Evolutionary conservation across 176 grass and related monocot species (phyloP).

Genomic region (Themeda triandra): DNA sequence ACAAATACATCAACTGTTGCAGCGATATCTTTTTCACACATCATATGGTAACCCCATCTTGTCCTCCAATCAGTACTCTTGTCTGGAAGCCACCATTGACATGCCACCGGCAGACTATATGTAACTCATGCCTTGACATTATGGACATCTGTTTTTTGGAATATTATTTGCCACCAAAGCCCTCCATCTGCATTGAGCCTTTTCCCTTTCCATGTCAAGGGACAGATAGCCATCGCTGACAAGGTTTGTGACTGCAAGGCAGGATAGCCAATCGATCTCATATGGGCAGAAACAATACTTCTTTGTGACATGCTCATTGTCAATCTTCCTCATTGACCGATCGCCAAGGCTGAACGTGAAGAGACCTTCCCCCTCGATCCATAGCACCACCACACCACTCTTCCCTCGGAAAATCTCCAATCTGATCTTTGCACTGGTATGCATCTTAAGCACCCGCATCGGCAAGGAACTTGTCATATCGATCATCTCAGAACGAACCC

Average conservation of each 20-base stretch:
- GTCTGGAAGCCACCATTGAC: not conserved
- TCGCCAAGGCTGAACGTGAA: slow-evolving; percentile 25
- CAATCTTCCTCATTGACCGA: slow-evolving; percentile 13
- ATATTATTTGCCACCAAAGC: not conserved
- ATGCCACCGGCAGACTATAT: not conserved
- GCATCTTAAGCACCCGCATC: not conserved
- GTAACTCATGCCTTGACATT: not conserved
- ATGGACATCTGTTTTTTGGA: not conserved
- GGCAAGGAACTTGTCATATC: slow-evolving; percentile 24
- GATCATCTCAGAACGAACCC: slow-evolving; percentile 19
- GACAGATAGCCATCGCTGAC: not conserved
- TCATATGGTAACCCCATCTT: not conserved
- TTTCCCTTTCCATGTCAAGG: not conserved
- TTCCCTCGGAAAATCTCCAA: slow-evolving; percentile 26
- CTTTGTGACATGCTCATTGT: slow-evolving; percentile 16
- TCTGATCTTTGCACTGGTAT: not conserved
- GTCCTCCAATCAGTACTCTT: not conserved
- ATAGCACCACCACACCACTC: slow-evolving; percentile 22
- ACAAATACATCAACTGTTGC: not conserved
- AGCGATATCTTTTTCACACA: not conserved
- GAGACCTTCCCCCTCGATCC: slow-evolving; percentile 13
- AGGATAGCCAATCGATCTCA: slow-evolving; percentile 40
- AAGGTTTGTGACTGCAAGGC: slow-evolving; percentile 15
- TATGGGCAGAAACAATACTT: slow-evolving; percentile 19
- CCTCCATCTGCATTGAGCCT: slow-evolving; percentile 23